Conservation (phyloP, 2,329 filamentous ascomycete species). For the Cladosporium austrohemisphaericum region DNA sequence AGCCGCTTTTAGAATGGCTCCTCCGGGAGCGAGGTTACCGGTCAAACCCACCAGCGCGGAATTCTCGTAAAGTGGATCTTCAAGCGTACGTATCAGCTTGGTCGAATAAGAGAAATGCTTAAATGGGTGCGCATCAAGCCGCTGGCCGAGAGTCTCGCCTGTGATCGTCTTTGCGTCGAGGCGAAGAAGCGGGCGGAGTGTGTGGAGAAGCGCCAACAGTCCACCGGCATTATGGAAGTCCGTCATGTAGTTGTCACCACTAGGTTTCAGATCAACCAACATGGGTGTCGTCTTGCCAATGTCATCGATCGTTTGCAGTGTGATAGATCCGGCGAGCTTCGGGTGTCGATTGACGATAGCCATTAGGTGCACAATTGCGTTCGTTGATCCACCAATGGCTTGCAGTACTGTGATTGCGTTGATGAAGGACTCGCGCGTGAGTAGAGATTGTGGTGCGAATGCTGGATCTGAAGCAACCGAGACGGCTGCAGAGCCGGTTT, state of each 20-base stretch:
- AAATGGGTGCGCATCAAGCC: slow-evolving; percentile 43
- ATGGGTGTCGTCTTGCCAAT: slow-evolving; percentile 47
- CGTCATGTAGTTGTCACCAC: slow-evolving; percentile 53
- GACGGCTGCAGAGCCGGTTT: slow-evolving; percentile 51
- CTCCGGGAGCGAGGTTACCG: slow-evolving; percentile 49
- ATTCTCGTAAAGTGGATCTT: slow-evolving; percentile 42
- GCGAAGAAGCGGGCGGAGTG: slow-evolving; percentile 44
- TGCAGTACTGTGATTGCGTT: slow-evolving; percentile 46
- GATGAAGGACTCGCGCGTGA: slow-evolving; percentile 47
- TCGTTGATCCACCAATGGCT: slow-evolving; percentile 44
- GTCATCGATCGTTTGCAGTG: slow-evolving; percentile 46
- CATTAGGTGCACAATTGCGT: slow-evolving; percentile 43
- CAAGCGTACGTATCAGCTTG: slow-evolving; percentile 43
- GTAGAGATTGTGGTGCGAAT: slow-evolving; percentile 42
- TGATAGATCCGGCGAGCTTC: slow-evolving; percentile 42
- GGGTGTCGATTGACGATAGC: slow-evolving; percentile 51
- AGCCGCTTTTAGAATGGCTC: slow-evolving; percentile 50
- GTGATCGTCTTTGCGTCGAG: slow-evolving; percentile 46
- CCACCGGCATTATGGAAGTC: slow-evolving; percentile 54
- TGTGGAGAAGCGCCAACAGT: slow-evolving; percentile 48
- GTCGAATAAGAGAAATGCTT: slow-evolving; percentile 40
- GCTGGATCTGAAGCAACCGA: slow-evolving; percentile 34
- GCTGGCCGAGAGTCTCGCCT: slow-evolving; percentile 46
- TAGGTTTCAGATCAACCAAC: slow-evolving; percentile 51
- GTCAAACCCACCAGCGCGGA: slow-evolving; percentile 46